Evolutionary conservation across 768 basidiomycete species (phyloP).

Genomic region (Hypsizygus marmoreus): DNA sequence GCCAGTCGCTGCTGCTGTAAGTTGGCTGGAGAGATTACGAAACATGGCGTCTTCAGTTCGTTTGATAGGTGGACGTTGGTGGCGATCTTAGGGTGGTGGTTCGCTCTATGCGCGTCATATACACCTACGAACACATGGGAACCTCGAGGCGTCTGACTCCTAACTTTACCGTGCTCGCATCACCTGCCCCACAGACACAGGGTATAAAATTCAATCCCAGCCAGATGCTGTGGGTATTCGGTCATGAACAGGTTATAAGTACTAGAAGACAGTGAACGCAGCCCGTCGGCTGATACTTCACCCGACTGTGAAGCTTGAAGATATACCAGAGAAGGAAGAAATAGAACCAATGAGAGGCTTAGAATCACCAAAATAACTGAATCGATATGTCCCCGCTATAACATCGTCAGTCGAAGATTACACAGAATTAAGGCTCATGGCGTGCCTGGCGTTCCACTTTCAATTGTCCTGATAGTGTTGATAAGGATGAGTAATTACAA

Average conservation of each 20-base stretch:
- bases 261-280: conserved; percentile 1
- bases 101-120: conserved; percentile 17
- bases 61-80: conserved; percentile 5
- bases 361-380: conserved; percentile 75
- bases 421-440: not conserved
- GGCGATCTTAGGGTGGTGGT: conserved; percentile 3
- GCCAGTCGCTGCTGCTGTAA: conserved; percentile 33
- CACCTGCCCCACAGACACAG: too few species aligned
- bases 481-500: conserved; percentile 5
- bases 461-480: conserved; percentile 62
- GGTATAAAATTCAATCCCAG: conserved; percentile 5
- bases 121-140: conserved; percentile 31
- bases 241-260: conserved; percentile 5
- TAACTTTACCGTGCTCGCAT: conserved; percentile 7
- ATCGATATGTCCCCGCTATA: conserved; percentile 68
- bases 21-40: conserved; percentile 43
- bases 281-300: conserved; percentile 24
- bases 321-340: conserved; percentile 60
- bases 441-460: conserved; percentile 52
- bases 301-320: conserved; percentile 61
- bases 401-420: conserved; percentile 5
- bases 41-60: conserved; percentile 41
- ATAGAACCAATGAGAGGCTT: conserved; percentile 68
- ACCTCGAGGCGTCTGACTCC: conserved; percentile 36
- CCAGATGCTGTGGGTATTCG: not conserved